A percentile compares a stretch with the other conserved stretches of the same genome.
phyloP scores from a whole-genome alignment of 2,329 filamentous ascomycete genomes.

The Pseudocercospora vitis region DNA sequence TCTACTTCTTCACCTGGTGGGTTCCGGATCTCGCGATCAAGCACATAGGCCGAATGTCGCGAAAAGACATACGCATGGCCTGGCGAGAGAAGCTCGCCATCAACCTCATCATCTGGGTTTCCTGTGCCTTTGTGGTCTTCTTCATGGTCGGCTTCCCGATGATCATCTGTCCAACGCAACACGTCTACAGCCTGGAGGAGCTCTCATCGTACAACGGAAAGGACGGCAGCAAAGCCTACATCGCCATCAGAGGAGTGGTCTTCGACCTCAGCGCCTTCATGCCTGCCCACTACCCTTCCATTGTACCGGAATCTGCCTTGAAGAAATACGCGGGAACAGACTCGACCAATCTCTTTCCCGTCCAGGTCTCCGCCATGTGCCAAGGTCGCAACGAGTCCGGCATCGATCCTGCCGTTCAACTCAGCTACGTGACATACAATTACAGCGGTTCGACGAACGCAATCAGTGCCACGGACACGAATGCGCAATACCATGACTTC shows the following conservation, averaged over 20 bases:
- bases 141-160: conserved; percentile 85
- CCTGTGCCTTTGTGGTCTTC: conserved; percentile 75
- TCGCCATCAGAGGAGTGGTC: conserved; percentile 84
- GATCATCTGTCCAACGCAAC: conserved; percentile 86
- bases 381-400: conserved; percentile 69
- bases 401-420: conserved; percentile 69
- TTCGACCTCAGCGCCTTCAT: conserved; percentile 77
- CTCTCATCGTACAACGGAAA: conserved; percentile 73
- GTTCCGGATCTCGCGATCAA: conserved; percentile 82
- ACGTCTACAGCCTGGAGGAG: conserved; percentile 80
- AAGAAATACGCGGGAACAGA: conserved; percentile 84
- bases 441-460: conserved; percentile 65
- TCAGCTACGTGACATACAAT: conserved; percentile 81
- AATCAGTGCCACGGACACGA: conserved; percentile 67
- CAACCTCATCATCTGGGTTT: conserved; percentile 94
- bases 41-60: conserved; percentile 76
- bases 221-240: conserved; percentile 61
- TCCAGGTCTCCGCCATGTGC: conserved; percentile 92
- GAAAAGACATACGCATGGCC: conserved; percentile 86
- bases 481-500: conserved; percentile 89
- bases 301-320: conserved; percentile 61
- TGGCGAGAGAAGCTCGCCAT: conserved; percentile 98
- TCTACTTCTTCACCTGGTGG: conserved; percentile 81
- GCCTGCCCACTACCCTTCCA: conserved; percentile 74
- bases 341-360: conserved; percentile 83